Percentiles rank a stretch among this genome's conserved stretches.
These are phyloP conservation scores for Penicillium hesseltinei DNA, from an alignment of 2,329 filamentous ascomycete species.

Conservation along the genomic window DNA sequence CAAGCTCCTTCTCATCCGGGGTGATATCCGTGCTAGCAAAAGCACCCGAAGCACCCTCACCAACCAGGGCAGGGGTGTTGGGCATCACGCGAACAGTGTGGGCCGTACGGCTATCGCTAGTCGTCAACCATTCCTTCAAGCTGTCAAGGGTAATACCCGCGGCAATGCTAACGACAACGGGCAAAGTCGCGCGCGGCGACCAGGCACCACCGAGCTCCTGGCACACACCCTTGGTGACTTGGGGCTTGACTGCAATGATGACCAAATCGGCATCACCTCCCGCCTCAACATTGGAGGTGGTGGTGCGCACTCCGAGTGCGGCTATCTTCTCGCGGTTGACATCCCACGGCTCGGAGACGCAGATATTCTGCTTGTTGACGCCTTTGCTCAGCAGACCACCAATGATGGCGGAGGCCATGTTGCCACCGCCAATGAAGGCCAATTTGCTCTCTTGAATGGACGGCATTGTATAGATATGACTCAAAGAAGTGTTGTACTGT, in stretches of 20 bases:
- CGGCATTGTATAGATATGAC: slow-evolving; percentile 20
- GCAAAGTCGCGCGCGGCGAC: slow-evolving; percentile 24
- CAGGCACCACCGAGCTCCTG: slow-evolving; percentile 32
- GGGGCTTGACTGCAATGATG: slow-evolving; percentile 37
- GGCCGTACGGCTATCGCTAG: slow-evolving; percentile 22
- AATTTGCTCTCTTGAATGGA: slow-evolving; percentile 34
- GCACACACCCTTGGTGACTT: slow-evolving; percentile 34
- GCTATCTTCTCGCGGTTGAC: slow-evolving; percentile 37
- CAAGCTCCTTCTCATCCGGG: slow-evolving; percentile 31
- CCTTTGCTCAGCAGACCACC: slow-evolving; percentile 31
- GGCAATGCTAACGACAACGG: slow-evolving; percentile 36
- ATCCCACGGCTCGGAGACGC: slow-evolving; percentile 37
- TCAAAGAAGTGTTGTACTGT: background rate
- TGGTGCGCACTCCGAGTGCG: slow-evolving; percentile 30
- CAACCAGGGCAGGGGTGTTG: slow-evolving; percentile 35
- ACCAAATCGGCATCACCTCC: slow-evolving; percentile 30
- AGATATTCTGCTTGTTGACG: slow-evolving; percentile 33
- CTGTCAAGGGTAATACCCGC: slow-evolving; percentile 35
- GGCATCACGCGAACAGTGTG: slow-evolving; percentile 39
- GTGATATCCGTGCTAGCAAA: slow-evolving; percentile 30
- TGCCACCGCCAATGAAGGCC: slow-evolving; percentile 39
- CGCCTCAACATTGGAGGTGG: slow-evolving; percentile 31
- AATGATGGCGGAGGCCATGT: slow-evolving; percentile 40
- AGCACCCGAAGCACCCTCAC: slow-evolving; percentile 34
- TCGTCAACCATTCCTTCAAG: slow-evolving; percentile 31